A percentile compares a stretch with the other conserved stretches of the same genome.
These are phyloP conservation scores for Acer campestre DNA, from an alignment of 345 rosid genomes.

Conservation along the genomic window DNA sequence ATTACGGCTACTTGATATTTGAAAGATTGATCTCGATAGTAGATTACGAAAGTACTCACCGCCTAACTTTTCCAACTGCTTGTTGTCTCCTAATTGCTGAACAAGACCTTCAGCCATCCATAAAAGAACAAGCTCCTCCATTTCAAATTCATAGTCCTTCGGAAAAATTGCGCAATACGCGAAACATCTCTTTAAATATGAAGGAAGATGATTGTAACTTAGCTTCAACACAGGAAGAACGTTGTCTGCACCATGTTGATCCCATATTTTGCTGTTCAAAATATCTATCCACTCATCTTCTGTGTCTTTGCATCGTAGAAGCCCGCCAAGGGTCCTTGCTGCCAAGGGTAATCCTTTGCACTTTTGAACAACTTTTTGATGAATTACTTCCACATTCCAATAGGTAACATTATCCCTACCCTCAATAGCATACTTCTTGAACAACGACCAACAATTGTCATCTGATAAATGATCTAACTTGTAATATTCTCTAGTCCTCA, in stretches of 20 bases:
- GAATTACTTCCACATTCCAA: conserved; percentile 1
- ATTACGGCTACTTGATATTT: neutral
- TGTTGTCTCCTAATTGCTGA: too few species aligned
- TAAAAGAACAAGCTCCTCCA: conserved; percentile 4
- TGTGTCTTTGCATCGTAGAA: neutral
- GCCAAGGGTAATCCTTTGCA: conserved; percentile 22
- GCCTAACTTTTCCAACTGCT: conserved; percentile 12
- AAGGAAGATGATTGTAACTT: conserved; percentile 21
- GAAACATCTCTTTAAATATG: conserved; percentile 34
- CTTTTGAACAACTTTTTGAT: conserved; percentile 11
- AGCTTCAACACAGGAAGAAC: neutral
- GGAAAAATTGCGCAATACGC: conserved; percentile 23
- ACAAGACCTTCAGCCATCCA: conserved; percentile 26
- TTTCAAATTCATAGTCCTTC: conserved; percentile 3
- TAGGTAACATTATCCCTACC: too few species aligned
- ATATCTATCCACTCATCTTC: neutral
- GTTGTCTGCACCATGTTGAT: neutral
- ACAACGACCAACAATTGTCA: conserved; percentile 20
- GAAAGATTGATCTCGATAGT: conserved; percentile 9
- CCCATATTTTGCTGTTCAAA: neutral
- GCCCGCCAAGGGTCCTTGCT: conserved; percentile 8
- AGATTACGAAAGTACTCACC: conserved; percentile 10
- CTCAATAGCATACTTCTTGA: conserved; percentile 4
- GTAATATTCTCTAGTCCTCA: too few species aligned
- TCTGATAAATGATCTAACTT: neutral